Base-by-base conservation (phyloP, 108 stramenopile genomes). In the Cyclotella sp. region DNA sequence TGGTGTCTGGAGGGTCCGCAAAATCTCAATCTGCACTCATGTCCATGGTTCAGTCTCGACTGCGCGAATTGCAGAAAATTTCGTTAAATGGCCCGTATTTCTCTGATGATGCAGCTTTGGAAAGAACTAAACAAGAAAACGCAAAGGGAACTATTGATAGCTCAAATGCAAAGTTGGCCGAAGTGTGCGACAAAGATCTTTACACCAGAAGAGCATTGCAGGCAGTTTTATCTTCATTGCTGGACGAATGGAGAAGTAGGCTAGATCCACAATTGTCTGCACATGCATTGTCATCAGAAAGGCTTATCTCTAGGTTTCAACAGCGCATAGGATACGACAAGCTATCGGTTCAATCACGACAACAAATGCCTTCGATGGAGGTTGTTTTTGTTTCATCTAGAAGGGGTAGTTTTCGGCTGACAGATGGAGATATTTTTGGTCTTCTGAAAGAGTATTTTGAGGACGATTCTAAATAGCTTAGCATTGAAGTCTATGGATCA, bases 301-400 rank as follows among this genome's bases (percentile, higher is more conserved):
- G n/a, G n/a, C n/a, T n/a, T n/a, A n/a, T n/a, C n/a, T n/a, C n/a
- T 34, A 34, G 6, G 34, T 5, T 34, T 34, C 34, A 34, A 5
- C 34, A 6, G 6, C 34, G 34, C 34, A 34, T 34, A 5, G 34
- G 34, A 34, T 34, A 34, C 6, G 34, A 34, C 34, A 5, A 34
- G 2, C 34, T 34, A 34, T 6, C 34, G 4, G 34, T 34, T 34
- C 53, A 21, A 46, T 24, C 24, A 30, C 19, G n/a, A 12, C 26
- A 51, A 52, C 6, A 24, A 29, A 57, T 73, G 18, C 79, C 79
- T 51, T 59, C 41, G 52, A 73, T 80, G 72, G 79, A 80, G 62
- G 72, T 80, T 42, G 79, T 80, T 6, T 40, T 80, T 69, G 47
- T 72, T 16, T 73, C 79, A 22, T 34, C 79, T n/a, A 80, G 40